Percentiles rank a stretch among this genome's conserved stretches.
Conservation (phyloP, 2,329 filamentous ascomycete genomes). For the Lachnellula hyalina region DNA sequence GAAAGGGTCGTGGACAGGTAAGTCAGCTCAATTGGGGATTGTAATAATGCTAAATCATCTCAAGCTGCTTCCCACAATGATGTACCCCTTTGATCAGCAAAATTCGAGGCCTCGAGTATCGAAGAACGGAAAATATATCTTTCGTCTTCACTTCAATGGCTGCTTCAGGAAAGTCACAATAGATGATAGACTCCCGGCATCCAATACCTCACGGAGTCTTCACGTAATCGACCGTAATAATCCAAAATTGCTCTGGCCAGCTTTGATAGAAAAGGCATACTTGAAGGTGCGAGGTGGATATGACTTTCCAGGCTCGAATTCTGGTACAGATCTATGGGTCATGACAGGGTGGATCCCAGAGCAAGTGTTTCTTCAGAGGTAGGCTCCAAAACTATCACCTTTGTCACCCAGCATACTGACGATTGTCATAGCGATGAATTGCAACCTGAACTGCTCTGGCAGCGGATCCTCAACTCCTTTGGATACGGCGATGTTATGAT, state of each 20-base stretch:
- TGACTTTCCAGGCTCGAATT: slow-evolving; percentile 96
- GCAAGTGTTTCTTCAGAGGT: slow-evolving; percentile 83
- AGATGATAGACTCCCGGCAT: slow-evolving; percentile 80
- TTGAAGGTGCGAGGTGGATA: slow-evolving; percentile 93
- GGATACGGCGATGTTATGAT: slow-evolving; percentile 75
- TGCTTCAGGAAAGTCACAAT: slow-evolving; percentile 82
- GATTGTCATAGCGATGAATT: slow-evolving; percentile 60
- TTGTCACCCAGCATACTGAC: neutral
- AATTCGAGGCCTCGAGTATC: slow-evolving; percentile 58
- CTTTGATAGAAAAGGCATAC: slow-evolving; percentile 92
- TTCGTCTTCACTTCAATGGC: slow-evolving; percentile 94
- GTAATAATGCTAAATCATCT: neutral
- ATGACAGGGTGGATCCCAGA: slow-evolving; percentile 96
- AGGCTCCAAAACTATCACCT: slow-evolving; percentile 6
- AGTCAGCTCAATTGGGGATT: slow-evolving; percentile 15
- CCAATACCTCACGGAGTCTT: slow-evolving; percentile 67
- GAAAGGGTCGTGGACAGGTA: slow-evolving; percentile 65
- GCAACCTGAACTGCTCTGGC: slow-evolving; percentile 72
- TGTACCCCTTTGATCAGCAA: slow-evolving; percentile 68
- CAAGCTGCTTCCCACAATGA: slow-evolving; percentile 63
- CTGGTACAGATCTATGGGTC: slow-evolving; percentile 88
- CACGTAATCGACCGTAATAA: slow-evolving; percentile 86
- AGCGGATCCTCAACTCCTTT: slow-evolving; percentile 68
- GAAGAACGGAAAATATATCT: slow-evolving; percentile 79
- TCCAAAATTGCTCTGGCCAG: slow-evolving; percentile 80